Percentiles rank a stretch among this genome's conserved stretches.
These are phyloP conservation scores for Termitomyces titanicus DNA, from an alignment of 768 basidiomycete species.

Conservation along the genomic window DNA sequence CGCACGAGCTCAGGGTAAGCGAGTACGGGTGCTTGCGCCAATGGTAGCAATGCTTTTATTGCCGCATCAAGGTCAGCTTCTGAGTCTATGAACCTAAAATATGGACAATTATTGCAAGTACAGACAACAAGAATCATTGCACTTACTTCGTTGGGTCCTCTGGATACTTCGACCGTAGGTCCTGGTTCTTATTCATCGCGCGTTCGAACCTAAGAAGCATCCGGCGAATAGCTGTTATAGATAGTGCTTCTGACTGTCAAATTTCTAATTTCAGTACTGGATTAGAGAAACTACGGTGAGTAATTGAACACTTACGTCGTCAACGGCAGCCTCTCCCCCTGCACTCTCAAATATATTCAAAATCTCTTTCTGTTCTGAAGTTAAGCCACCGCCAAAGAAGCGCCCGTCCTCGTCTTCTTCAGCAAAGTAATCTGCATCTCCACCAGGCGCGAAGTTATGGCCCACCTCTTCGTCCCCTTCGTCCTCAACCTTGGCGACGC, in stretches of 20 bases:
- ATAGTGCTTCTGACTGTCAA: conserved; percentile 59
- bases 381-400: conserved; percentile 93
- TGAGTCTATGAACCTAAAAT: conserved; percentile 91
- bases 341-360: conserved; percentile 88
- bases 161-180: conserved; percentile 93
- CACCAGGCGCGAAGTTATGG: conserved; percentile 72
- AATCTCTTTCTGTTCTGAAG: conserved; percentile 91
- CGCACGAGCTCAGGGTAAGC: conserved; percentile 90
- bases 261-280: conserved; percentile 17
- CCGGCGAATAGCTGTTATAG: conserved; percentile 67
- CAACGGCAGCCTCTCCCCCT: conserved; percentile 56
- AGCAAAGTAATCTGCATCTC: conserved; percentile 84
- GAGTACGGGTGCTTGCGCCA: conserved; percentile 78
- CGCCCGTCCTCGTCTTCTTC: conserved; percentile 93
- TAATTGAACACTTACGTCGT: conserved; percentile 52
- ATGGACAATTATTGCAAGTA: background rate
- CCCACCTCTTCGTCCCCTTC: conserved; percentile 47
- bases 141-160: conserved; percentile 85
- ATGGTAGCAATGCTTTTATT: conserved; percentile 82
- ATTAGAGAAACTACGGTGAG: conserved; percentile 11
- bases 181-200: conserved; percentile 91
- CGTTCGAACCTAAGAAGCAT: conserved; percentile 81
- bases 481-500: conserved; percentile 59
- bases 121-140: background rate
- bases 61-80: conserved; percentile 91